These are phyloP conservation scores for Serpula lacrymans DNA, from an alignment of 768 basidiomycete genomes.

Conservation along the genomic window DNA sequence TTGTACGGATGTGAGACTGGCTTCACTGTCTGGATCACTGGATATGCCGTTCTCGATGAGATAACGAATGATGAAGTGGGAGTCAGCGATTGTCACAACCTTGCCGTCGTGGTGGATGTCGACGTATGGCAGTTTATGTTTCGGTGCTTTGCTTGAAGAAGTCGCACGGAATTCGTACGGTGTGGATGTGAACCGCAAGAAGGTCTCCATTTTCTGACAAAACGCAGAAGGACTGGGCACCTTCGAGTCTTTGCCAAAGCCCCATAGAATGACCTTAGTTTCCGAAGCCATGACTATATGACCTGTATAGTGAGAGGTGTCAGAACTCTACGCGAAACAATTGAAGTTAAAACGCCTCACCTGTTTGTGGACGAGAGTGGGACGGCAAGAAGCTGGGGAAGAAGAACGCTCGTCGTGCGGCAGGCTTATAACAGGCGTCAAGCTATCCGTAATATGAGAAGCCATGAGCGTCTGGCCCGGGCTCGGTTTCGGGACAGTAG, in stretches of 20 bases:
- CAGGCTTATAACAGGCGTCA: no score
- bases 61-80: slow-evolving; percentile 31
- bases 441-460: no score
- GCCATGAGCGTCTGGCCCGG: no score
- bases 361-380: no score
- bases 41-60: slow-evolving; percentile 21
- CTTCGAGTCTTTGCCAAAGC: slow-evolving; percentile 17
- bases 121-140: slow-evolving; percentile 31
- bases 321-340: no score
- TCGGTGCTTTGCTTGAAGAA: slow-evolving; percentile 24
- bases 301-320: no score
- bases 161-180: slow-evolving; percentile 25
- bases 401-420: no score
- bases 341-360: no score
- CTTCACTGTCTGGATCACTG: slow-evolving; percentile 25
- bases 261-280: no score
- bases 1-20: slow-evolving; percentile 22
- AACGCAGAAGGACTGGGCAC: slow-evolving; percentile 26
- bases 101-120: slow-evolving; percentile 23
- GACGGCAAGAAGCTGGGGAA: no score
- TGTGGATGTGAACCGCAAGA: slow-evolving; percentile 22
- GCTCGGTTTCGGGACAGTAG: no score
- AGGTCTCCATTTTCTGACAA: slow-evolving; percentile 32
- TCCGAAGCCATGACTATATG: no score
- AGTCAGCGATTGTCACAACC: slow-evolving; percentile 22